A percentile compares a stretch with the other conserved stretches of the same genome.
phyloP scores from a whole-genome alignment of 768 basidiomycete species.

The Phlebiopsis flavidoalba region DNA sequence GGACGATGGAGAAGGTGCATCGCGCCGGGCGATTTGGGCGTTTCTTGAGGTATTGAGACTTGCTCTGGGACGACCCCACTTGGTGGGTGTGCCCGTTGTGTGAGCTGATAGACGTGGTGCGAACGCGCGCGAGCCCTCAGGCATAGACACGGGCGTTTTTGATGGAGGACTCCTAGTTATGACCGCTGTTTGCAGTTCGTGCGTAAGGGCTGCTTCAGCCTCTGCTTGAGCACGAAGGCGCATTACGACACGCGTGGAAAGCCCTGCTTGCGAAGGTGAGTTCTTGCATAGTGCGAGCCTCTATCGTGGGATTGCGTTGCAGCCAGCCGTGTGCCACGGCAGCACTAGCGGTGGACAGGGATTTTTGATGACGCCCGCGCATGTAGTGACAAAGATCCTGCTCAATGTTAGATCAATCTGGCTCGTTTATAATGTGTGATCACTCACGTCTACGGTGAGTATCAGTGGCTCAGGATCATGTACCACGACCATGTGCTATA shows the following conservation, averaged over 20 bases:
- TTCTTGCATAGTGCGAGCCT: constrained; percentile 36
- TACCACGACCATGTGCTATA: constrained; percentile 62
- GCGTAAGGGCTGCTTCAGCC: constrained; percentile 34
- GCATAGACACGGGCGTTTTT: background rate
- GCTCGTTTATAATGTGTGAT: background rate
- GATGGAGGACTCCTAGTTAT: constrained; percentile 15
- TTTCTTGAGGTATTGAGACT: constrained; percentile 28
- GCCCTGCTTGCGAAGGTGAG: constrained; percentile 63
- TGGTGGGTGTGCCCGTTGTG: constrained; percentile 9
- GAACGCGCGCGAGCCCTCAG: background rate
- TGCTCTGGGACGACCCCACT: constrained; percentile 8
- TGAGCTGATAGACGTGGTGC: background rate
- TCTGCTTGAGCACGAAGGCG: constrained; percentile 79
- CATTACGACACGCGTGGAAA: constrained; percentile 75
- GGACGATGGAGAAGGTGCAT: constrained; percentile 64
- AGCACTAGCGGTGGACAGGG: constrained; percentile 68
- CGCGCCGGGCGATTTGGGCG: constrained; percentile 59
- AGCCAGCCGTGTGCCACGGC: constrained; percentile 54
- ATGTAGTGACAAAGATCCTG: constrained; percentile 80
- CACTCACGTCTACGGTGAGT: constrained; percentile 56
- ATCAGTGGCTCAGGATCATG: constrained; percentile 51
- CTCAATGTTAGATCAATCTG: constrained; percentile 1
- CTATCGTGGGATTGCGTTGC: constrained; percentile 44
- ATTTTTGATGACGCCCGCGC: constrained; percentile 76
- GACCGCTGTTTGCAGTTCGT: constrained; percentile 7